Base-by-base conservation (phyloP, 306 rosid species). In the Quillaja saponaria region DNA sequence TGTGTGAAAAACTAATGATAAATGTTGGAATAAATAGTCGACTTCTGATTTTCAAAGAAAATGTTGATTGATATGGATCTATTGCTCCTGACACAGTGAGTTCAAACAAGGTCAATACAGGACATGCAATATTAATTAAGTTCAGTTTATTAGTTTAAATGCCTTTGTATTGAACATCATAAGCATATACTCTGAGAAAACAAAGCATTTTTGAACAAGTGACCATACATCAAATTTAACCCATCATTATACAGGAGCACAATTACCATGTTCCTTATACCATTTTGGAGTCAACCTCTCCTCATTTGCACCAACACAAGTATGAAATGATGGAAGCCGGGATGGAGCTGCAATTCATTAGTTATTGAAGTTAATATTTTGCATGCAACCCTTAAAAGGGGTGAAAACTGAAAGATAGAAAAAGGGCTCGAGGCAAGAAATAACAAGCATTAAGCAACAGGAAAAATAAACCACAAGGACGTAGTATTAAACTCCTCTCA, bases 271-370 rank as follows among this genome's bases (percentile, higher is more conserved):
- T 68, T 92, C 99, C 71, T 72, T 86, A 58, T 92, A 92, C 99
- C 99, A 89, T 75, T 89, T 89, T 17, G 96, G 90, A 63, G 96
- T 89, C 58, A 92, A 74, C 68, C 95, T 86, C 80, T 92, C 99
- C 81, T 85, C 91, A 72, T 89, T 81, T 19, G 87, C 94, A 63
- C 96, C 99, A 28, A 92, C 96, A 72, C 99, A 92, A 51, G 96
- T 92, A 79, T 92, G 96, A 76, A 92, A 89, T 56, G 95, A 81
- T 74, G 99, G 96, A 74, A 92, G 96, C 48, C 91, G 87, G 19
- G 95, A 77, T 37, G 95, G 89, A 63, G 69, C 96, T 92, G 95
- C 70, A 76, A 34, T 38, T 58, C 38, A 35, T 45, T 56, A 75
- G 48, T 21, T 50, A 60, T 71, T 61, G 50, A 71, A 68, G 77